Base-by-base conservation (phyloP, 192 early-diverging fungal species). In the Backusella parvicylindrica region DNA sequence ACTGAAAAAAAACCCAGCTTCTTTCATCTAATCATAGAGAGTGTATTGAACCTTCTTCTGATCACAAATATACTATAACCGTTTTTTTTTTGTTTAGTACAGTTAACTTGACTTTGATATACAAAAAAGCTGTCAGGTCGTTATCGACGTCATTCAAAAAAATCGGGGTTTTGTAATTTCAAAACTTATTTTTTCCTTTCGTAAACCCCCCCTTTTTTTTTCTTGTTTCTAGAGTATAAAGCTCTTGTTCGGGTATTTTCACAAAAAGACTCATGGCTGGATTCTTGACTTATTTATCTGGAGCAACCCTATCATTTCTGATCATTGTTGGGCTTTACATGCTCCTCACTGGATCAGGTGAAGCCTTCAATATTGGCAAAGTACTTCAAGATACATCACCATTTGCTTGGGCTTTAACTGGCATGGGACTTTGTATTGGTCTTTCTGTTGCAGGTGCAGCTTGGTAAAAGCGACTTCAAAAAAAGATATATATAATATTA, bases 381-480 rank as follows among this genome's bases (percentile, higher is more conserved):
- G 95, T 94, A 72, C 81, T 99, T 23, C 70, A 89, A 63, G 84
- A 86, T 15, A 90, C 92, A 5, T 92, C 91, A 64, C 96, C 96
- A 15, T 95, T 95, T 84, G 89, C 91, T 85, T 99, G 95, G 95
- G 91, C 93, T 0, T 73, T 95, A 16, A 82, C 94, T 67, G 96
- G 98, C 18, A 95, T 94, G 63, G 83, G 86, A 0, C 81, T 97
- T 56, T 94, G 93, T 75, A 95, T 97, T 64, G 94, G 93, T 2
- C 84, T 99, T 36, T 93, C 91, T 74, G 96, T 99, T 15, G 85
- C 92, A 23, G 97, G 96, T 32, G 97, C 97, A 43, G 95, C 95
- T 6, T 98, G 98, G 95, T 96, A 80, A 72, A 53, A 32, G n/a
- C n/a, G n/a, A n/a, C n/a, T n/a, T n/a, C n/a, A n/a, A n/a, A n/a